These are phyloP conservation scores for Suillus subluteus DNA, from an alignment of 768 basidiomycete species.

Conservation along the genomic window DNA sequence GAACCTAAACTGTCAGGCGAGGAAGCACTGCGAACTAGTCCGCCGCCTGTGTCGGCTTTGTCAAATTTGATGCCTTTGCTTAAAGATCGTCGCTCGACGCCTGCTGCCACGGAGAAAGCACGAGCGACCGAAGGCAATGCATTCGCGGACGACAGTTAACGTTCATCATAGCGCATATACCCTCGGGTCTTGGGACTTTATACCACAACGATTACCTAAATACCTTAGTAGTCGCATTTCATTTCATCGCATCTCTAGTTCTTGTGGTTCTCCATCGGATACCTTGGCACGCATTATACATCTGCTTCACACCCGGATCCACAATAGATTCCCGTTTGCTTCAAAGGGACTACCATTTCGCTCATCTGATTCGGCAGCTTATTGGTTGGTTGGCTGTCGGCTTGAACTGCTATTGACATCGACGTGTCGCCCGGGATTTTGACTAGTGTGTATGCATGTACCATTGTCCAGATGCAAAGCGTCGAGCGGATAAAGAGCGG, in stretches of 20 bases:
- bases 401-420: background rate
- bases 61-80: background rate
- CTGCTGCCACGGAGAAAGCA: background rate
- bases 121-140: background rate
- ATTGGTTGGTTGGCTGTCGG: background rate
- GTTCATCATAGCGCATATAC: background rate
- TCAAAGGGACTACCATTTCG: background rate
- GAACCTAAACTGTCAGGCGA: slow-evolving; percentile 20
- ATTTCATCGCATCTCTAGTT: background rate
- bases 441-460: background rate
- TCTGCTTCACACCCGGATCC: background rate
- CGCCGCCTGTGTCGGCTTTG: slow-evolving; percentile 7
- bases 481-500: slow-evolving; percentile 30
- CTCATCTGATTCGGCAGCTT: too few relatives aligned
- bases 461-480: background rate
- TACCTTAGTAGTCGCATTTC: slow-evolving; percentile 8
- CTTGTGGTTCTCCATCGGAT: background rate
- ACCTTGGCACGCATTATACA: background rate
- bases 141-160: background rate
- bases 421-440: background rate
- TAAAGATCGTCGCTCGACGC: background rate
- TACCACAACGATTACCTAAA: background rate
- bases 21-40: slow-evolving; percentile 10
- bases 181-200: background rate
- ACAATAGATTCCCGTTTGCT: background rate